Evolutionary conservation across 2,329 filamentous ascomycete genomes (phyloP), one percentile per base, ranked within the genome.

Genomic region (Alternaria longipes): DNA sequence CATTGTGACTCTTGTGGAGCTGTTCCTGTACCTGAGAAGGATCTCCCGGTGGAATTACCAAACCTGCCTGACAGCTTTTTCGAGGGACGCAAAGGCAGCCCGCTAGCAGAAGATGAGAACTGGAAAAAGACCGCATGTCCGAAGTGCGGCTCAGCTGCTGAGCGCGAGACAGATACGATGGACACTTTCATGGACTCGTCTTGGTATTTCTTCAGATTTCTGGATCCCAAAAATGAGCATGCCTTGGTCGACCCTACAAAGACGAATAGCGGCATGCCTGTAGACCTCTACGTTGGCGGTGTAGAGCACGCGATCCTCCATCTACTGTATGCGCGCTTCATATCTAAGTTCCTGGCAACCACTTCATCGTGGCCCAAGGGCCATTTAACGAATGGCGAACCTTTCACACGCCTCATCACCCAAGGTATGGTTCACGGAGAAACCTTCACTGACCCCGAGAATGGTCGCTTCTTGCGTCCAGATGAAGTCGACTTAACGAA

Each of bases 121-220:
- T 97, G 92, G 89, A 84, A 92, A 46, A 87, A 93, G 69, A 91
- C 89, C 0, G 77, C 83, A 3, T 97, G 93, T 73, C 93, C 93
- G 5, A 86, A 86, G 68, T 97, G 93, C 71, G 81, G 85, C 16
- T 84, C 86, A 1, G 80, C 87, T 24, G 93, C 92, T 7, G 90
- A 88, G 74, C 86, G 93, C 65, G 93, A 97, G 66, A 97, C 93
- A 0, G 93, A 97, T 76, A 97, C 93, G 3, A 97, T 97, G 93
- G 93, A 97, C 77, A 97, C 93, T 0, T 97, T 97, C 79, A 93
- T 97, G 62, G 93, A 97, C 79, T 97, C 93, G 2, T 96, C 93
- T 55, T 97, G 93, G 93, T 97, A 97, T 78, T 97, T 90, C 73
- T 88, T 94, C 80, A 87, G 92, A 12, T 97, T 93, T 70, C 80